Evolutionary conservation across 345 rosid species (phyloP).

Genomic region (Clausena lansium): DNA sequence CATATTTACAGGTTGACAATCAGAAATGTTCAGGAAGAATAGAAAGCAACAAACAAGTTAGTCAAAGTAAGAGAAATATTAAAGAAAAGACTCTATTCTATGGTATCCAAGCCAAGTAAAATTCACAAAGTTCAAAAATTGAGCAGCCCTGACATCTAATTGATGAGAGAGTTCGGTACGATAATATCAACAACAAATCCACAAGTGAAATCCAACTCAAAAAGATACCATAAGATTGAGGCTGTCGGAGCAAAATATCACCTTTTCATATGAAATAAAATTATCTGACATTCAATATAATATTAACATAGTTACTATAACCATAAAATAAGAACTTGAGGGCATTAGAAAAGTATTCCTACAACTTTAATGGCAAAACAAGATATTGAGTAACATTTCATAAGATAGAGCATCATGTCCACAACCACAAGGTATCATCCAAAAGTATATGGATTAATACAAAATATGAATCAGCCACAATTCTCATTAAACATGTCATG

Average conservation of each 20-base stretch:
- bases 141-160: neutral
- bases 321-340: neutral
- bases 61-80: neutral
- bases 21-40: neutral
- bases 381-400: neutral
- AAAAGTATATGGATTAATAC: neutral
- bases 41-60: neutral
- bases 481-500: neutral
- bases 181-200: neutral
- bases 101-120: neutral
- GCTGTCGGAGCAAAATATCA: neutral
- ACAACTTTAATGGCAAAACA: neutral
- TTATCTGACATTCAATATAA: neutral
- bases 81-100: neutral
- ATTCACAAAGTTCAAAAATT: neutral
- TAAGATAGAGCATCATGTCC: neutral
- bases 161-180: neutral
- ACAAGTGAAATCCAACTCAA: neutral
- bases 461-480: neutral
- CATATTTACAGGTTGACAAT: neutral
- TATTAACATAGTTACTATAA: neutral
- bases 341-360: neutral
- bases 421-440: neutral
- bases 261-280: neutral
- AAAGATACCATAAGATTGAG: neutral